Conservation (phyloP, 441 rosid species). For the Croton laevigatus region DNA sequence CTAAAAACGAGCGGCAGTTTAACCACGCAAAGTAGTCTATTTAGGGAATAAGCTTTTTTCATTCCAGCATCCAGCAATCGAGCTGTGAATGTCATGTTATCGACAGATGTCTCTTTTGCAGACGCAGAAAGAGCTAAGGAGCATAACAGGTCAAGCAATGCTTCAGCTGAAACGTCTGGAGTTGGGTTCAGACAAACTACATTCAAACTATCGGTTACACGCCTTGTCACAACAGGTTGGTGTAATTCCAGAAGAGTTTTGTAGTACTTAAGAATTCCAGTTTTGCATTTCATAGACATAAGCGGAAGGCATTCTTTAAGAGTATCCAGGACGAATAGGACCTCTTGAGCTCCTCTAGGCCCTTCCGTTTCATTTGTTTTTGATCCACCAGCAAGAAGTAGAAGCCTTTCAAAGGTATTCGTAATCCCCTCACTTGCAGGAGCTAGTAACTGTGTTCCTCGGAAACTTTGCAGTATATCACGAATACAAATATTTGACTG, state of each 20-base stretch:
- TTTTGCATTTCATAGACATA: slow-evolving; percentile 54
- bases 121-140: slow-evolving; percentile 54
- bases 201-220: slow-evolving; percentile 67
- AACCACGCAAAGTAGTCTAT: slow-evolving; percentile 59
- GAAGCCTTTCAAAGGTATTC: slow-evolving; percentile 57
- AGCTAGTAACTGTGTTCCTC: slow-evolving; percentile 42
- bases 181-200: slow-evolving; percentile 52
- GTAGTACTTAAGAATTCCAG: slow-evolving; percentile 55
- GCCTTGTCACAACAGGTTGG: slow-evolving; percentile 60
- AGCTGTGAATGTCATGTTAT: slow-evolving; percentile 66
- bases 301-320: slow-evolving; percentile 77
- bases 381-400: slow-evolving; percentile 71
- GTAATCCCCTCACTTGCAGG: slow-evolving; percentile 70
- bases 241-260: slow-evolving; percentile 59
- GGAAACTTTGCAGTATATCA: slow-evolving; percentile 57
- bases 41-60: slow-evolving; percentile 57
- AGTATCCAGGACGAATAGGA: slow-evolving; percentile 59
- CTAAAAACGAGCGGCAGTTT: slow-evolving; percentile 72
- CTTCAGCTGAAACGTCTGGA: slow-evolving; percentile 61
- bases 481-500: slow-evolving; percentile 59
- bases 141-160: slow-evolving; percentile 60
- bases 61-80: slow-evolving; percentile 79
- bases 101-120: slow-evolving; percentile 62
- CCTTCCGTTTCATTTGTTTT: slow-evolving; percentile 43
- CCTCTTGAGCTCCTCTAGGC: slow-evolving; percentile 71